phyloP scores from a whole-genome alignment of 2,329 filamentous ascomycete genomes.

The Verticillium albo-atrum region DNA sequence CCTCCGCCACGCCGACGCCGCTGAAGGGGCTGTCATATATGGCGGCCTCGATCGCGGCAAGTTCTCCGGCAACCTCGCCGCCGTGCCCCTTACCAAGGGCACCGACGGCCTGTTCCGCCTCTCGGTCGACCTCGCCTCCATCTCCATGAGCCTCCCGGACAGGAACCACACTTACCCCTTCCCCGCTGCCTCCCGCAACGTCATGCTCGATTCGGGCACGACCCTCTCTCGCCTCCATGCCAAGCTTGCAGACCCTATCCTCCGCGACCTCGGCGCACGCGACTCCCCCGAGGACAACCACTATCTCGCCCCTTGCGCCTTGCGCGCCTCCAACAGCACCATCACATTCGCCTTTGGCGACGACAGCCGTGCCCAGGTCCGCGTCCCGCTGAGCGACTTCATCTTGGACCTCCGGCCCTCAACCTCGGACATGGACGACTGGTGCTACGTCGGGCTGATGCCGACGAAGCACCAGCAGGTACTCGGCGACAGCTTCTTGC shows the following conservation, averaged over 20 bases:
- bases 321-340: conserved; percentile 28
- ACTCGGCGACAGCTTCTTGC: conserved; percentile 36
- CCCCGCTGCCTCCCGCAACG: conserved; percentile 26
- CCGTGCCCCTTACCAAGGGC: conserved; percentile 36
- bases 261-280: conserved; percentile 34
- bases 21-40: conserved; percentile 46
- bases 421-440: conserved; percentile 15
- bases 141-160: conserved; percentile 24
- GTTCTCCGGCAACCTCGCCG: conserved; percentile 40
- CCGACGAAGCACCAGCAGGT: conserved; percentile 36
- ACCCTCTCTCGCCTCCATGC: conserved; percentile 43
- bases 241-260: conserved; percentile 35
- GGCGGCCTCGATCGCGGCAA: conserved; percentile 49
- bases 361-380: conserved; percentile 25
- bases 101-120: conserved; percentile 28
- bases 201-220: conserved; percentile 49
- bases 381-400: conserved; percentile 42
- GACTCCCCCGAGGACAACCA: conserved; percentile 33
- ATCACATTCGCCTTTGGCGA: conserved; percentile 44
- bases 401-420: conserved; percentile 35
- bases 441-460: conserved; percentile 38
- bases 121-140: conserved; percentile 22
- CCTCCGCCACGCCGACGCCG: conserved; percentile 36
- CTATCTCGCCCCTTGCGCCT: conserved; percentile 38
- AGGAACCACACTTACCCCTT: conserved; percentile 18